Evolutionary conservation across 2,329 filamentous ascomycete genomes (phyloP).

Genomic region (Talaromyces sp.): DNA sequence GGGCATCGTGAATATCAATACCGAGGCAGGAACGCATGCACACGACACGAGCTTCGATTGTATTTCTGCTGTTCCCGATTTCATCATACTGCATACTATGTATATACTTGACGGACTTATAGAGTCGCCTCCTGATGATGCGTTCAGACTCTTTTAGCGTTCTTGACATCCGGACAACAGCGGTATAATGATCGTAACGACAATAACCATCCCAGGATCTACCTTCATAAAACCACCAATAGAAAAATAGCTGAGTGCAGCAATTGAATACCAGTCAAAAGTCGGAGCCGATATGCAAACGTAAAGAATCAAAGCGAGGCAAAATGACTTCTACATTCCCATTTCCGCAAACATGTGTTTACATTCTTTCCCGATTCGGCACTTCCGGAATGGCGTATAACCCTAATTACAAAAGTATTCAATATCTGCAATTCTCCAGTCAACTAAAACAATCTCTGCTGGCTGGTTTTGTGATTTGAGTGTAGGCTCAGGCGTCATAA

Average conservation of each 20-base stretch:
- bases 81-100: not conserved
- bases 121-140: not conserved
- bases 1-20: not conserved
- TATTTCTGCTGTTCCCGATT: not conserved
- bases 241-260: not conserved
- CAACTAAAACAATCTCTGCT: not conserved
- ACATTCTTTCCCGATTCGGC: slow-evolving; percentile 18
- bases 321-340: slow-evolving; percentile 13
- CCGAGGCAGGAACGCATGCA: not conserved
- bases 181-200: not conserved
- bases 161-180: not conserved
- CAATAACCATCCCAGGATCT: not conserved
- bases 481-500: not conserved
- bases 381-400: slow-evolving; percentile 17
- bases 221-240: not conserved
- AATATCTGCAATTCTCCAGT: not conserved
- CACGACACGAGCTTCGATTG: not conserved
- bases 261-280: not conserved
- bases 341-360: slow-evolving; percentile 18
- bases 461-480: not conserved
- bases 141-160: not conserved
- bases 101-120: not conserved
- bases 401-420: slow-evolving; percentile 10
- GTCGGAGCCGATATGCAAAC: not conserved
- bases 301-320: not conserved